These are phyloP conservation scores for Apiospora sp. DNA, from an alignment of 2,329 filamentous ascomycete species.

Conservation along the genomic window DNA sequence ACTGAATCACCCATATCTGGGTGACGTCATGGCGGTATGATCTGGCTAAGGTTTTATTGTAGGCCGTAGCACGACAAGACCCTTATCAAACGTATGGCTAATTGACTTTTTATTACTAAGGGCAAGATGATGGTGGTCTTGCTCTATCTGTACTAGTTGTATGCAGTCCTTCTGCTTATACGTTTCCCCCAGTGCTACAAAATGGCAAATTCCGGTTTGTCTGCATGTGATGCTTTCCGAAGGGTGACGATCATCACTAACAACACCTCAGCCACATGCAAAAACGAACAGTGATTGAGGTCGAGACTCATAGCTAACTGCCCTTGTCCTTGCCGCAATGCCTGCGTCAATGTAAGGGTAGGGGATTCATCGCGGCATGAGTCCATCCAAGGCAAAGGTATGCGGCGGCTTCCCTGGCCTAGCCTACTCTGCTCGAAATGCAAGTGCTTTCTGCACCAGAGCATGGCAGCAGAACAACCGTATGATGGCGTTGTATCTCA, in stretches of 20 bases:
- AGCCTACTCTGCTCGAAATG: background rate
- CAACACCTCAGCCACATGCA: background rate
- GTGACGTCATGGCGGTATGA: background rate
- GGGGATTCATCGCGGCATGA: background rate
- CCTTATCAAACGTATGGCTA: background rate
- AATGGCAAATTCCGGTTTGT: background rate
- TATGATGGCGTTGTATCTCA: background rate
- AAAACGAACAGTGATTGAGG: background rate
- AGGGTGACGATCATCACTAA: background rate
- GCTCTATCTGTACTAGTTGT: background rate
- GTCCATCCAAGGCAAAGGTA: background rate
- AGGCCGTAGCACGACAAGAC: background rate
- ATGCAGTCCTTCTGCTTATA: background rate
- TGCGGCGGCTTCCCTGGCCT: background rate
- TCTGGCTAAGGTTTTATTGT: background rate
- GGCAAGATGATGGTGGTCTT: background rate
- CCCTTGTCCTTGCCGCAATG: background rate
- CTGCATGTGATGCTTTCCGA: background rate
- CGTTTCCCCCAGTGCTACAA: background rate
- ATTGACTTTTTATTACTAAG: slow-evolving; percentile 12
- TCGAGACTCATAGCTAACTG: background rate
- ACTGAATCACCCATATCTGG: background rate
- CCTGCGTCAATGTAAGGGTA: background rate
- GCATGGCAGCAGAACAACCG: background rate
- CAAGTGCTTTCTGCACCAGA: background rate